phyloP scores from a whole-genome alignment of 345 rosid species.

The Acer negundo region DNA sequence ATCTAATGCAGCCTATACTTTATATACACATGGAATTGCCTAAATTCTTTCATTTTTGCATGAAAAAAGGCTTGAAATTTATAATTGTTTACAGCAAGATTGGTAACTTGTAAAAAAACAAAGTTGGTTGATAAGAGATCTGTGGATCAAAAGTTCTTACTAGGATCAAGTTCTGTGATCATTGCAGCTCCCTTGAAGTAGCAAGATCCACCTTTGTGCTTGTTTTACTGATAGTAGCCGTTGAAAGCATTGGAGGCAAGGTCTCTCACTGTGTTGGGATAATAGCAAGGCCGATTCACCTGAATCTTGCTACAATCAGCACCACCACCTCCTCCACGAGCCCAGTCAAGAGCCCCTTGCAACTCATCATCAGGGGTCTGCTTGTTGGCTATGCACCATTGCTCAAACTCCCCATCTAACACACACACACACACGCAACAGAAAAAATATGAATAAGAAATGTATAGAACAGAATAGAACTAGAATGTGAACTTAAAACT shows the following conservation, averaged over 20 bases:
- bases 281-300: slow-evolving; percentile 58
- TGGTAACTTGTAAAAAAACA: background rate
- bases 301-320: slow-evolving; percentile 68
- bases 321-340: slow-evolving; percentile 66
- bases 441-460: background rate
- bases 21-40: slow-evolving; percentile 23
- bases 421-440: background rate
- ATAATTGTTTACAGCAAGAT: background rate
- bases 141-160: slow-evolving; percentile 37
- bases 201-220: slow-evolving; percentile 73
- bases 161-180: slow-evolving; percentile 73
- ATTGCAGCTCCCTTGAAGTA: slow-evolving; percentile 79
- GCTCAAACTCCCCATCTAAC: slow-evolving; percentile 55
- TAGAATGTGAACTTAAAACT: background rate
- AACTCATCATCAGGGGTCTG: slow-evolving; percentile 68
- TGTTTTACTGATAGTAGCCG: slow-evolving; percentile 63
- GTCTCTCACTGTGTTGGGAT: slow-evolving; percentile 62
- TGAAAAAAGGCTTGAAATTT: background rate
- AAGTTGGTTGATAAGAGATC: background rate
- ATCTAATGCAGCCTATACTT: slow-evolving; percentile 9
- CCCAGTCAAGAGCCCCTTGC: slow-evolving; percentile 72
- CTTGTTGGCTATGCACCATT: slow-evolving; percentile 83
- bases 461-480: background rate
- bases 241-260: slow-evolving; percentile 87
- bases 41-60: background rate